phyloP scores from a whole-genome alignment of 2,329 filamentous ascomycete genomes.

The Clonostachys sp. region DNA sequence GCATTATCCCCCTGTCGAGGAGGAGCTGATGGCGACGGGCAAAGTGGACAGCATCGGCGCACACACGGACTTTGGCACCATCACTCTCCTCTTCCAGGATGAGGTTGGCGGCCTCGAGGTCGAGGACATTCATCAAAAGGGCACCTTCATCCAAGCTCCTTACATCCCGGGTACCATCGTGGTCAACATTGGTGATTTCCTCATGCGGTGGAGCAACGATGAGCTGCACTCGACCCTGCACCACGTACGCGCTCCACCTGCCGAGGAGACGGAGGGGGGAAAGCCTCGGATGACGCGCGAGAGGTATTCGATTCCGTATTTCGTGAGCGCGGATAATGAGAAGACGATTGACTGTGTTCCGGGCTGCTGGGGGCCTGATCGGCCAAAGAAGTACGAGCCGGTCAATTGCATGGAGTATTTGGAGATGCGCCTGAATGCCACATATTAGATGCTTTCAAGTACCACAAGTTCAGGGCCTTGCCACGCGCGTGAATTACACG shows the following conservation, averaged over 20 bases:
- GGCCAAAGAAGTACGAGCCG: neutral
- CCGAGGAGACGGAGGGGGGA: constrained; percentile 6
- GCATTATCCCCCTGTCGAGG: neutral
- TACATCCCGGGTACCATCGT: constrained; percentile 19
- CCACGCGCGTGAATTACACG: no score
- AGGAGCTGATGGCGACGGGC: neutral
- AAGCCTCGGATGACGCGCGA: constrained; percentile 7
- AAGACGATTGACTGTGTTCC: neutral
- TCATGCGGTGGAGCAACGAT: constrained; percentile 30
- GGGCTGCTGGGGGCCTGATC: neutral
- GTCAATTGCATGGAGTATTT: neutral
- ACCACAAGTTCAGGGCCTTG: no score
- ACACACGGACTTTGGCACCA: constrained; percentile 24
- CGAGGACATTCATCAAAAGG: constrained; percentile 14
- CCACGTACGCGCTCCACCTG: constrained; percentile 16
- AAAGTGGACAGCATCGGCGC: neutral
- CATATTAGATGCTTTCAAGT: neutral
- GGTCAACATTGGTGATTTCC: constrained; percentile 31
- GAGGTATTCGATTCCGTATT: constrained; percentile 16
- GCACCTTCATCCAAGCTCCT: constrained; percentile 7
- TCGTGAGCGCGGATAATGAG: constrained; percentile 7
- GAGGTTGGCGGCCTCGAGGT: constrained; percentile 16
- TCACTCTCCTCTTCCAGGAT: constrained; percentile 19
- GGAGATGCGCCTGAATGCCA: neutral
- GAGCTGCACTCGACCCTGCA: constrained; percentile 24